Base-by-base conservation (phyloP, 2,329 filamentous ascomycete species). In the Onygenales sp. region DNA sequence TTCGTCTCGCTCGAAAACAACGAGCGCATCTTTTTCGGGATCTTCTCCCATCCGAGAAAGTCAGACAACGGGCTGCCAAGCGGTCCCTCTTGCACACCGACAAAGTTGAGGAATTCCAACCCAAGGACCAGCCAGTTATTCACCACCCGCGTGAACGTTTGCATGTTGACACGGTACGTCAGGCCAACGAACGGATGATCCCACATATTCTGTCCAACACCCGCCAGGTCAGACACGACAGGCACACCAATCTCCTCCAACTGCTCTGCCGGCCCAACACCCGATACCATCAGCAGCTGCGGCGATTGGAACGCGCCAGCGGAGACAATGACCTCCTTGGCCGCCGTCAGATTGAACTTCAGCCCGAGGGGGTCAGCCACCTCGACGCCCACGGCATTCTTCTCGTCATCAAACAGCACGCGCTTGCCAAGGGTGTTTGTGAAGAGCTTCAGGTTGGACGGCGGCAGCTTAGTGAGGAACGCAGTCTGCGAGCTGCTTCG, bases 281-380 rank as follows among this genome's bases (percentile, higher is more conserved):
- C 77, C 45, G 73, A 76, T 2, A 78, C 68, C 67, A 77, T 77
- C 3, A 80, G 66, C 4, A 80, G 62, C 57, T 81, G 77, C 0
- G 79, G 78, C 0, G 76, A 74, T 59, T 79, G 77, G 60, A 76
- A 79, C 2, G 71, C 67, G 5, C 80, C 80, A 1, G 73, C 75
- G 0, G 77, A 70, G 1, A 82, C 54, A 33, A 74, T 71, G 2
- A 73, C 67, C 58, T 82, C 79, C 36, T 67, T 67, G 17, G 64
- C 72, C 36, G 79, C 78, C 7, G 65, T 67, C 56, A 81, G 70
- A 34, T 59, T 72, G 33, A 74, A 66, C 47, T 74, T 70, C 13
- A 71, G 55, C 36, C 70, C 69, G 27, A 56, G 54, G 9, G 62
- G 65, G 9, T 65, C 69, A 49, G 75, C 70, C 5, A 77, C 73